Conservation (phyloP, 768 basidiomycete genomes). For the Leccinum ochraceum region DNA sequence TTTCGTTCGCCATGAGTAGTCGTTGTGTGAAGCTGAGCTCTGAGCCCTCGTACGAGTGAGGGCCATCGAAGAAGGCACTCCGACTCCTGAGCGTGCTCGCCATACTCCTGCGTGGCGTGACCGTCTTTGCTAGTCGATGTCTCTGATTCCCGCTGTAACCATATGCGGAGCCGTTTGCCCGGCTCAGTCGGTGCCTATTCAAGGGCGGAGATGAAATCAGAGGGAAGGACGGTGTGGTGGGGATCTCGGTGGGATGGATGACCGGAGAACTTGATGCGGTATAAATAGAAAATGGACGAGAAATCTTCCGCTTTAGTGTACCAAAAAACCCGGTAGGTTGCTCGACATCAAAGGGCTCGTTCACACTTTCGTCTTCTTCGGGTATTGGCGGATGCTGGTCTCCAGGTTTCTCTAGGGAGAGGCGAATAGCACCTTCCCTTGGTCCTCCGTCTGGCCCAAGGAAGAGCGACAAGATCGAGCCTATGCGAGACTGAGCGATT, state of each 20-base stretch:
- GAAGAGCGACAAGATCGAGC: constrained; percentile 87
- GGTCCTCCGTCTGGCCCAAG: constrained; percentile 91
- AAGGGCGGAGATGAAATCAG: constrained; percentile 42
- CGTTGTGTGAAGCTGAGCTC: constrained; percentile 89
- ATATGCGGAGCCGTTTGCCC: constrained; percentile 76
- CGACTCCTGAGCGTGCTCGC: constrained; percentile 51
- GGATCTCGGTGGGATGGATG: constrained; percentile 31
- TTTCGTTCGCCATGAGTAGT: constrained; percentile 90
- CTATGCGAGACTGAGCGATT: constrained; percentile 38
- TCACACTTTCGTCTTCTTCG: constrained; percentile 61
- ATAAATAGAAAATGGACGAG: constrained; percentile 57
- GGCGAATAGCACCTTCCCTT: constrained; percentile 78
- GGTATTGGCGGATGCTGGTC: constrained; percentile 51
- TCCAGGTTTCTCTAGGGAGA: constrained; percentile 72
- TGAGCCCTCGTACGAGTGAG: constrained; percentile 42
- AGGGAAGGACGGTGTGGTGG: constrained; percentile 45
- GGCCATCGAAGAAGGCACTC: constrained; percentile 46
- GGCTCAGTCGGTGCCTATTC: constrained; percentile 52
- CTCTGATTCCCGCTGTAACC: constrained; percentile 66
- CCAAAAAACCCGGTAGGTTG: constrained; percentile 38
- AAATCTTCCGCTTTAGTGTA: constrained; percentile 49
- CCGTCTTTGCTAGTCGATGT: constrained; percentile 51
- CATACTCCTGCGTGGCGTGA: constrained; percentile 54
- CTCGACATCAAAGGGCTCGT: constrained; percentile 47
- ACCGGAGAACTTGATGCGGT: constrained; percentile 55